phyloP scores from a whole-genome alignment of 306 rosid species.

The Aeschynomene evenia region DNA sequence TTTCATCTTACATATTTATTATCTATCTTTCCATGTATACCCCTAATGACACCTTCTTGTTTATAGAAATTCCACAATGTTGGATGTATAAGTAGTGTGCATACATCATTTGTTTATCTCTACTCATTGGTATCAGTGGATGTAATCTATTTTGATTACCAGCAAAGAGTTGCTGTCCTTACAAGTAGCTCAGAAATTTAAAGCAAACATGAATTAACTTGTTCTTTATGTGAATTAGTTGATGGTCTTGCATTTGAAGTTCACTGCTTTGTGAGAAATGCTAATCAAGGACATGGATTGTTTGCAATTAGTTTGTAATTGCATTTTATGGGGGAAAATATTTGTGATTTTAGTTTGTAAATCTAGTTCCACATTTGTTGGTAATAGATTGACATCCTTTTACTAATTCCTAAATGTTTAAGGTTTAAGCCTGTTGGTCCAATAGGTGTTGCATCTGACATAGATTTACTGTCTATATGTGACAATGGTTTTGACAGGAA shows the following conservation, averaged over 20 bases:
- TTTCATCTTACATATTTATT: background rate
- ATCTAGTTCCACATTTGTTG: background rate
- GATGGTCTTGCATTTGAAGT: constrained; percentile 11
- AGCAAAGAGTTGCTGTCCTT: constrained; percentile 16
- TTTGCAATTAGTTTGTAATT: constrained; percentile 5
- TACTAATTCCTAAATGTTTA: background rate
- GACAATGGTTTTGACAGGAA: constrained; percentile 49
- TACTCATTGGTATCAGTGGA: background rate
- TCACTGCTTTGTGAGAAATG: constrained; percentile 5
- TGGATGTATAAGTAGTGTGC: constrained; percentile 27
- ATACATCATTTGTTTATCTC: constrained; percentile 10
- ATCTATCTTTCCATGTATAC: background rate
- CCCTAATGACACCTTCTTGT: background rate
- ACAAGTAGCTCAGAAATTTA: constrained; percentile 5
- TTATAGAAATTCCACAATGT: background rate
- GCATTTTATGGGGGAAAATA: background rate
- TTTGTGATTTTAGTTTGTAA: constrained; percentile 23
- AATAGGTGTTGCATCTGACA: background rate
- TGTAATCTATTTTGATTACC: background rate
- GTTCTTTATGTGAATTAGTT: constrained; percentile 3
- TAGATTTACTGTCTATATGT: background rate
- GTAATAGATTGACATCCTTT: constrained; percentile 14
- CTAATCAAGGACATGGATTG: background rate
- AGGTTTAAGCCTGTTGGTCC: constrained; percentile 6
- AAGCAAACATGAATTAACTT: constrained; percentile 9